Evolutionary conservation across 352 stramenopile genomes (phyloP).

Genomic region (Pythium guiyangense): DNA sequence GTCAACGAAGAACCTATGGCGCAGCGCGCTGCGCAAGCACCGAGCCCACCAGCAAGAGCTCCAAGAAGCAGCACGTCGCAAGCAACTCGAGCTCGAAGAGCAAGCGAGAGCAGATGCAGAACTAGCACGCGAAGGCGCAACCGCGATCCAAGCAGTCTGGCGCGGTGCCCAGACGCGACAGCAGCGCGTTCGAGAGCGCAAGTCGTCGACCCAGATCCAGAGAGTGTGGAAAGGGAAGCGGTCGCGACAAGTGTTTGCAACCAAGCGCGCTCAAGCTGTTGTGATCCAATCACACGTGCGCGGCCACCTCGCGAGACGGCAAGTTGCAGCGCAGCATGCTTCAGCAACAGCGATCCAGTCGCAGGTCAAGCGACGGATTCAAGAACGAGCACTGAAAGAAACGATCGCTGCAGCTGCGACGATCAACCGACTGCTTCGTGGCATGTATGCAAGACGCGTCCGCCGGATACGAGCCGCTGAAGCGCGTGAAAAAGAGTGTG

Average conservation of each 20-base stretch:
- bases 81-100: slow-evolving; percentile 14
- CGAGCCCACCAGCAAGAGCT: slow-evolving; percentile 2
- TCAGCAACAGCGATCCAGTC: slow-evolving; percentile 22
- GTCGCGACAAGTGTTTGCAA: slow-evolving; percentile 12
- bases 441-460: slow-evolving; percentile 1
- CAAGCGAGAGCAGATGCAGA: slow-evolving; percentile 5
- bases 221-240: slow-evolving; percentile 18
- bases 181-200: slow-evolving; percentile 4
- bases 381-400: slow-evolving; percentile 7
- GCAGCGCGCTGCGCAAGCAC: slow-evolving; percentile 13
- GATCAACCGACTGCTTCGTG: slow-evolving; percentile 10
- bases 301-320: slow-evolving; percentile 13
- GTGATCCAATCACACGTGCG: slow-evolving; percentile 21
- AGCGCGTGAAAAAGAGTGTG: neutral
- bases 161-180: slow-evolving; percentile 14
- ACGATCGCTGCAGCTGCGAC: slow-evolving; percentile 1
- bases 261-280: slow-evolving; percentile 17
- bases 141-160: slow-evolving; percentile 25
- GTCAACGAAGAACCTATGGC: slow-evolving; percentile 15
- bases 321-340: slow-evolving; percentile 10
- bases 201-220: slow-evolving; percentile 22
- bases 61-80: slow-evolving; percentile 20
- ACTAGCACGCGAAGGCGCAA: slow-evolving; percentile 9
- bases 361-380: slow-evolving; percentile 14
- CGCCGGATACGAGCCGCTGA: neutral